phyloP scores from a whole-genome alignment of 148 eudicot species.

The Oxyria digyna region DNA sequence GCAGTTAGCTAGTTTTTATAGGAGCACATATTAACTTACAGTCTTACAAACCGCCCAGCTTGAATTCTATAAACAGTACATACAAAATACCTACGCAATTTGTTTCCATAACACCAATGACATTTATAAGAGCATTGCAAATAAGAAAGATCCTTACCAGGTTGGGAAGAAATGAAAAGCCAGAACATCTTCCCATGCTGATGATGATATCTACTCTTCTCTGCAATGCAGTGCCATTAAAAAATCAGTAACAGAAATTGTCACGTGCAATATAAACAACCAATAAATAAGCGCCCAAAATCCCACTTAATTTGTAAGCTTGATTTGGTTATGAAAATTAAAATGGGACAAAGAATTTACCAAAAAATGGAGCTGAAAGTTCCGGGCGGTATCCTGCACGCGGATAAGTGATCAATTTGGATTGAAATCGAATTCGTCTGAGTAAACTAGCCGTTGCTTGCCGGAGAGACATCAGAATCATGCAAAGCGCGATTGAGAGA shows the following conservation, averaged over 20 bases:
- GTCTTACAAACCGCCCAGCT: not conserved
- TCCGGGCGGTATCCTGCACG: not conserved
- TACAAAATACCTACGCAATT: not conserved
- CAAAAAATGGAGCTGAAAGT: not conserved
- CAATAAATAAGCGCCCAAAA: not conserved
- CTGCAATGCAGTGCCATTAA: not conserved
- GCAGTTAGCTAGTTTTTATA: not conserved
- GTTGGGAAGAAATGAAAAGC: constrained; percentile 7
- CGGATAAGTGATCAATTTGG: not conserved
- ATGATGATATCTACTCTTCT: not conserved
- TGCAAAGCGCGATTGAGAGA: not conserved
- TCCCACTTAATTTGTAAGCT: not conserved
- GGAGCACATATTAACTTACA: not conserved
- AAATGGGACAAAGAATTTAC: not conserved
- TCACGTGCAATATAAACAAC: not conserved
- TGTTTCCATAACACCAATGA: not conserved
- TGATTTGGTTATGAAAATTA: not conserved
- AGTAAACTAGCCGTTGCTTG: constrained; percentile 1
- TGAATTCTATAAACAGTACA: not conserved
- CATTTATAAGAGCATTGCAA: not conserved
- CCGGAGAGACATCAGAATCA: constrained; percentile 6
- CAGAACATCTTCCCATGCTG: constrained; percentile 5
- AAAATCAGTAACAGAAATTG: not conserved
- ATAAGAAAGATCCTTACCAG: not conserved
- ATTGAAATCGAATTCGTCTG: constrained; percentile 5